Percentiles rank a stretch among this genome's conserved stretches.
phyloP scores from a whole-genome alignment of 306 rosid species.

The Trichosanthes truncata region DNA sequence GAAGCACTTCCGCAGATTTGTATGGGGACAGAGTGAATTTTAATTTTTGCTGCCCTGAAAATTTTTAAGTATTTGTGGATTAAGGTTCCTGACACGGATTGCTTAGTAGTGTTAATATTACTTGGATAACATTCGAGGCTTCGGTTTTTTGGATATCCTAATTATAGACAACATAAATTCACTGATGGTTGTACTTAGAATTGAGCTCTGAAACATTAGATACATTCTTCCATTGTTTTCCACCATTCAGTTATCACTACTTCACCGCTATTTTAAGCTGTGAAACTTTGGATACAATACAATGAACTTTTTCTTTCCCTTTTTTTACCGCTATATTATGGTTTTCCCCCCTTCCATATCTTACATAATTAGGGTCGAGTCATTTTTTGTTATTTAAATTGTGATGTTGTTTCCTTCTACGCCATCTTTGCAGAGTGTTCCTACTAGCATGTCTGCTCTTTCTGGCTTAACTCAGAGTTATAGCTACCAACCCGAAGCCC shows the following conservation, averaged over 20 bases:
- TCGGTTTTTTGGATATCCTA: neutral
- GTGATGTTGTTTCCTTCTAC: conserved; percentile 33
- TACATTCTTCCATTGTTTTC: neutral
- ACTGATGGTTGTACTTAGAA: neutral
- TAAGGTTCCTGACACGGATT: neutral
- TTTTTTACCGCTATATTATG: neutral
- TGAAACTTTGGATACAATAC: neutral
- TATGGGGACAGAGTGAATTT: neutral
- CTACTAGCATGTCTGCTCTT: conserved; percentile 17
- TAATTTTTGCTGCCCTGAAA: neutral
- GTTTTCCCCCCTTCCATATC: neutral
- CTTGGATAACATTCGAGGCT: neutral
- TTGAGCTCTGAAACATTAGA: neutral
- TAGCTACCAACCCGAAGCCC: conserved; percentile 20
- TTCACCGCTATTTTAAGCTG: neutral
- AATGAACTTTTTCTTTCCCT: neutral
- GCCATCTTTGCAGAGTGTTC: conserved; percentile 28
- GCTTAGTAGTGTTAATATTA: neutral
- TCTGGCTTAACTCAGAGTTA: conserved; percentile 33
- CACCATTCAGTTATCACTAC: neutral
- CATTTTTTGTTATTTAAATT: conserved; percentile 11
- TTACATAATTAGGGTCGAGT: neutral
- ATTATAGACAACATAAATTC: neutral
- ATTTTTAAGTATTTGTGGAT: neutral
- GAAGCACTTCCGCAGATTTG: neutral